Percentiles rank a stretch among this genome's conserved stretches.
These are phyloP conservation scores for Kalmusia sp. DNA, from an alignment of 2,329 filamentous ascomycete species.

Conservation along the genomic window DNA sequence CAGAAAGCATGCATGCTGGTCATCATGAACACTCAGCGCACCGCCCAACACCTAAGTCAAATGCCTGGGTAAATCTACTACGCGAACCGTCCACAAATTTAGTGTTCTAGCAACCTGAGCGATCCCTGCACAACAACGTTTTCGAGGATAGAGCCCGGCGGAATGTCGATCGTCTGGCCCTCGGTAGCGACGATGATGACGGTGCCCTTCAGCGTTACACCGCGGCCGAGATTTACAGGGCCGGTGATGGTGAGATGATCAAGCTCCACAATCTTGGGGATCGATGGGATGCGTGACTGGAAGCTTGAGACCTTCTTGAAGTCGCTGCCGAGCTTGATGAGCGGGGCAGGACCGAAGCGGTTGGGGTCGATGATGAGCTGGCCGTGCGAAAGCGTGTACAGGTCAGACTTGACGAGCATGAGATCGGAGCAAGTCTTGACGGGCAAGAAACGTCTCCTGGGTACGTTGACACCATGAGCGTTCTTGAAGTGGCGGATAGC, in stretches of 20 bases:
- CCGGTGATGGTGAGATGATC: conserved; percentile 98
- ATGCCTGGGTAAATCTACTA: conserved; percentile 34
- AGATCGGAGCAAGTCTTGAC: conserved; percentile 99
- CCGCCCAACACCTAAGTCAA: conserved; percentile 22
- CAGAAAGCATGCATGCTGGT: conserved; percentile 30
- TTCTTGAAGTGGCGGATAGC: conserved; percentile 99
- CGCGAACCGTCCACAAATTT: conserved; percentile 35
- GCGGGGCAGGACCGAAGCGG: conserved; percentile 93
- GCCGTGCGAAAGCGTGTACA: conserved; percentile 98
- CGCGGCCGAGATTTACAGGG: conserved; percentile 93
- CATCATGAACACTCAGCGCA: conserved; percentile 11
- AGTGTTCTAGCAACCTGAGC: conserved; percentile 76
- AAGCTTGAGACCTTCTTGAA: conserved; percentile 99
- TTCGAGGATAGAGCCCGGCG: conserved; percentile 94
- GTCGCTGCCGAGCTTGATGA: conserved; percentile 98
- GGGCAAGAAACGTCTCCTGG: conserved; percentile 95
- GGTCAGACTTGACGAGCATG: conserved; percentile 99
- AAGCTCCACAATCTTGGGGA: conserved; percentile 89
- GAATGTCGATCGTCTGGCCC: conserved; percentile 96
- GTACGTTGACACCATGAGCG: conserved; percentile 98
- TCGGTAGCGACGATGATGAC: conserved; percentile 99
- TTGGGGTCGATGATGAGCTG: conserved; percentile 96
- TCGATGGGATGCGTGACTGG: conserved; percentile 84
- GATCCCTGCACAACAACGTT: conserved; percentile 99
- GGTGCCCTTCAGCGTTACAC: conserved; percentile 95